Conservation (phyloP, 176 grass and related monocot genomes). For the Avena atlantica region DNA sequence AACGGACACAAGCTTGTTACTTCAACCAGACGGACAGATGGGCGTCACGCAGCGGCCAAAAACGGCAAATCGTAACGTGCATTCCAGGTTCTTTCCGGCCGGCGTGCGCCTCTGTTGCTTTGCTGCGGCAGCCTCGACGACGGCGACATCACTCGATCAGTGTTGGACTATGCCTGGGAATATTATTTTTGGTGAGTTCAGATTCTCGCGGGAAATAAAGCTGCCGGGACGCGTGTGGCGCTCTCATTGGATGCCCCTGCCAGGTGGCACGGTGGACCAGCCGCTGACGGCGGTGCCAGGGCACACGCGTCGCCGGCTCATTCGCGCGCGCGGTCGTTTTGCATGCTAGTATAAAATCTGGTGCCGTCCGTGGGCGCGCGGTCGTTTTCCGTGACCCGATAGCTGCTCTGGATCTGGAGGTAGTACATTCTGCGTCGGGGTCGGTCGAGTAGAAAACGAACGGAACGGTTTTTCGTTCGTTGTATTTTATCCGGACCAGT, state of each 20-base stretch:
- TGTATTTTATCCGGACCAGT: neutral
- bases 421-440: neutral
- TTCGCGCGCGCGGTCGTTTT: neutral
- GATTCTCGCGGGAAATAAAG: too few species aligned
- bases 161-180: too few species aligned
- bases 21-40: too few species aligned
- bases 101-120: neutral
- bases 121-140: neutral
- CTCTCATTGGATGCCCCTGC: neutral
- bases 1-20: neutral
- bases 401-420: neutral
- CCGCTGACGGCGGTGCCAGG: neutral
- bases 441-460: neutral
- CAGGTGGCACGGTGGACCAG: conserved; percentile 42
- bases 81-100: neutral
- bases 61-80: conserved; percentile 10
- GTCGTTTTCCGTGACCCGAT: conserved; percentile 26
- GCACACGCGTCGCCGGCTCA: conserved; percentile 21
- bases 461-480: neutral
- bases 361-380: neutral
- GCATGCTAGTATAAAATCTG: conserved; percentile 19
- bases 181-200: neutral
- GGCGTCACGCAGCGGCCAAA: neutral
- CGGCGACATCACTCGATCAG: too few species aligned
- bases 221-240: neutral